Conservation (phyloP, 1,284 basidiomycete genomes). For the Sparassis latifolia region DNA sequence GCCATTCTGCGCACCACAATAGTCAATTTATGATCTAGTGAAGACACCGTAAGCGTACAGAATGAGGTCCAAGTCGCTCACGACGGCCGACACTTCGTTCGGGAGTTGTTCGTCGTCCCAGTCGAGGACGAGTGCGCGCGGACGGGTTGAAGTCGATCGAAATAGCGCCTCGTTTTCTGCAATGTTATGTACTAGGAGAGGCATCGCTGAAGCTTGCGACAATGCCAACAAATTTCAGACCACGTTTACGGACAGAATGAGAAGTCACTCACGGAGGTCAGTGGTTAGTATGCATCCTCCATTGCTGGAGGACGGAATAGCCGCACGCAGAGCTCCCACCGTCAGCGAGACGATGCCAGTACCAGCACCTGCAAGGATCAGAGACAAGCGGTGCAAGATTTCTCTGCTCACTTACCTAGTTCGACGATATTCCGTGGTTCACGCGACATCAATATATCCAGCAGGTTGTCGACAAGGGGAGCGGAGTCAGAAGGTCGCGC, state of each 20-base stretch:
- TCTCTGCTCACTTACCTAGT: conserved; percentile 44
- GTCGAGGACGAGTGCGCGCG: conserved; percentile 52
- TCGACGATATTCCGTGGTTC: conserved; percentile 47
- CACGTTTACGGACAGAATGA: neutral
- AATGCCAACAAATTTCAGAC: neutral
- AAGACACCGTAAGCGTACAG: conserved; percentile 33
- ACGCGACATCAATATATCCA: conserved; percentile 33
- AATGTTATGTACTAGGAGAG: conserved; percentile 70
- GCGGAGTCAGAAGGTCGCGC: neutral
- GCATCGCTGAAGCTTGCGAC: conserved; percentile 66
- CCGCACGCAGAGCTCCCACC: conserved; percentile 46
- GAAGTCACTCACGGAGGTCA: conserved; percentile 58
- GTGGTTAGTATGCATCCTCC: conserved; percentile 57
- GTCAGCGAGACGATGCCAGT: conserved; percentile 77
- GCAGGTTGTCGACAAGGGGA: conserved; percentile 17
- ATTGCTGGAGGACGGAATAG: conserved; percentile 12
- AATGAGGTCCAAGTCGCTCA: conserved; percentile 46
- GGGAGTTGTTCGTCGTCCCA: conserved; percentile 65
- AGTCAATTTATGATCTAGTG: neutral
- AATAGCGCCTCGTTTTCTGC: conserved; percentile 38
- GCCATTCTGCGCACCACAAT: conserved; percentile 57
- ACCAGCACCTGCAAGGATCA: conserved; percentile 54
- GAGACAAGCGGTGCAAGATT: no score
- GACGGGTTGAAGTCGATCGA: conserved; percentile 17
- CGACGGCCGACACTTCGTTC: conserved; percentile 28